Evolutionary conservation across 2,329 filamentous ascomycete genomes (phyloP).

Genomic region (Claviceps quebecensis): DNA sequence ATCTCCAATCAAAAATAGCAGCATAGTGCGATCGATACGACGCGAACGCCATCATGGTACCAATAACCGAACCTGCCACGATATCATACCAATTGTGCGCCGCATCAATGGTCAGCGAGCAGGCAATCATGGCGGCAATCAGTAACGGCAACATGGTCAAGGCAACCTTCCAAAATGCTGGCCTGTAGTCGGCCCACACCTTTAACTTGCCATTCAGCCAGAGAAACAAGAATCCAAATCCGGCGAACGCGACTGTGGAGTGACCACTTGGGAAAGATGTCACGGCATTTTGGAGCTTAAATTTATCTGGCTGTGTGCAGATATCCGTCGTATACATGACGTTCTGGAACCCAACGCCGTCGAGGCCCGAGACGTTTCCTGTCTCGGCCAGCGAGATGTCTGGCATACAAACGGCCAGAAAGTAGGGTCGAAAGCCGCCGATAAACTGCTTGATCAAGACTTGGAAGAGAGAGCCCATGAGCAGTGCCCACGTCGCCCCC

Average conservation of each 20-base stretch:
- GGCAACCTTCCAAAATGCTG: conserved; percentile 52
- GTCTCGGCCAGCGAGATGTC: conserved; percentile 28
- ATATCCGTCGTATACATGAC: conserved; percentile 52
- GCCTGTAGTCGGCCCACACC: conserved; percentile 51
- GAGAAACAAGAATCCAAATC: conserved; percentile 48
- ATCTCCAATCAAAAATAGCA: conserved; percentile 54
- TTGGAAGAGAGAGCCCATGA: conserved; percentile 48
- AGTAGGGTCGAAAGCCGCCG: conserved; percentile 49
- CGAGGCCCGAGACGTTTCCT: conserved; percentile 25
- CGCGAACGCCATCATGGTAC: conserved; percentile 46
- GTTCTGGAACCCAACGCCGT: conserved; percentile 35
- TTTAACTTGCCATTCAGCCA: conserved; percentile 63
- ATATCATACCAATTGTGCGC: conserved; percentile 61
- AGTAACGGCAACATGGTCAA: conserved; percentile 45
- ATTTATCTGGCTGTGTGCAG: conserved; percentile 41
- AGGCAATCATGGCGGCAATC: conserved; percentile 43
- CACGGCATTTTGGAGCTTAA: conserved; percentile 44
- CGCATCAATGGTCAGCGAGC: conserved; percentile 48
- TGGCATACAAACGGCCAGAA: conserved; percentile 50
- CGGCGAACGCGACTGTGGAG: conserved; percentile 49
- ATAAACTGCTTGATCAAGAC: conserved; percentile 53
- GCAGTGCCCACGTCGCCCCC: conserved; percentile 45
- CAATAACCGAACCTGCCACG: conserved; percentile 48
- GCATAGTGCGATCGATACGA: conserved; percentile 55
- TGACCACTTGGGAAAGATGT: conserved; percentile 58